Evolutionary conservation across 331 rosid species (phyloP).

Genomic region (Acacia concinna): DNA sequence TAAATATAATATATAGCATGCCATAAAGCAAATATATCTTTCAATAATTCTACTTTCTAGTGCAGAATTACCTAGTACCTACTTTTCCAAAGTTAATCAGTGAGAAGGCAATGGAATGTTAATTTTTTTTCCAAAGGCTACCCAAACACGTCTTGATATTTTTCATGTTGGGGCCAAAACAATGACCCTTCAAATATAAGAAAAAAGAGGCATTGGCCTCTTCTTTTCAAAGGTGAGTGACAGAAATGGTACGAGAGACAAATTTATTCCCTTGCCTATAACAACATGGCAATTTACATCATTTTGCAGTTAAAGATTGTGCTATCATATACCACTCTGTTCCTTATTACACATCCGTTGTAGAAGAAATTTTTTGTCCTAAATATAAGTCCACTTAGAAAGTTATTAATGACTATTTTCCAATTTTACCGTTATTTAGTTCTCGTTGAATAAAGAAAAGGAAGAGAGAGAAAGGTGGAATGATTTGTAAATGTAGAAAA

Average conservation of each 20-base stretch:
- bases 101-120: constrained; percentile 6
- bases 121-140: background rate
- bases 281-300: constrained; percentile 13
- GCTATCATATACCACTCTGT: too few species aligned
- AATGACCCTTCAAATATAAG: background rate
- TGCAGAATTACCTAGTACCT: background rate
- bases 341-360: too few species aligned
- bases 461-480: too few species aligned
- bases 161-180: background rate
- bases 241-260: background rate
- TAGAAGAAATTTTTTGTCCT: too few species aligned
- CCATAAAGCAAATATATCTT: background rate
- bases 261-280: background rate
- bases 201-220: background rate
- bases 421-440: too few species aligned
- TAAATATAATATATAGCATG: background rate
- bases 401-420: too few species aligned
- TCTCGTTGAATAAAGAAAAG: too few species aligned
- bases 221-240: background rate
- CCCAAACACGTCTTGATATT: background rate
- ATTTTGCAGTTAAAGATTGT: constrained; percentile 19
- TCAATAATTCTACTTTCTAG: background rate
- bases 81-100: background rate
- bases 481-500: too few species aligned
- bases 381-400: too few species aligned